Percentiles rank a stretch among this genome's conserved stretches.
These are phyloP conservation scores for Xylariaceae sp. DNA, from an alignment of 2,329 filamentous ascomycete species.

Conservation along the genomic window DNA sequence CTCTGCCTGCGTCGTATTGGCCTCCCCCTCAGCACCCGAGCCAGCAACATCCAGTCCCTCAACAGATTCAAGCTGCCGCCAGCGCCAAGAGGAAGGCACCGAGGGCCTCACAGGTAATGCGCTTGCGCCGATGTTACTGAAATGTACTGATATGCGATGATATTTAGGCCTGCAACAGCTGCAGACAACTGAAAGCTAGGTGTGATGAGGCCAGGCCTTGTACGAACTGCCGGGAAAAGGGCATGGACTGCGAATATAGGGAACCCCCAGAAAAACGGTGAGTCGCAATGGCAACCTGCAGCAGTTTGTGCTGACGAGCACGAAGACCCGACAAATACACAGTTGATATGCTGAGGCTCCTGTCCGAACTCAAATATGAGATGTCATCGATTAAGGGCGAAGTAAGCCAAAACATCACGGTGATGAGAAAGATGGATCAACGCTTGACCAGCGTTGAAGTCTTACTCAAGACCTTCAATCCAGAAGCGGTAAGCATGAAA, in stretches of 20 bases:
- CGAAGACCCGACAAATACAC: slow-evolving; percentile 56
- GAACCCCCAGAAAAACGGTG: slow-evolving; percentile 90
- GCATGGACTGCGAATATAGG: slow-evolving; percentile 78
- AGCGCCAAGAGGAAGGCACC: slow-evolving; percentile 59
- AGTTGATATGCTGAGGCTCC: slow-evolving; percentile 54
- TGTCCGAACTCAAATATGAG: slow-evolving; percentile 31
- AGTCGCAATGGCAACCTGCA: slow-evolving; percentile 28
- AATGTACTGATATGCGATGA: slow-evolving; percentile 17
- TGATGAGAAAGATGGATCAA: slow-evolving; percentile 31
- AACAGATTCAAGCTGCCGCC: slow-evolving; percentile 24
- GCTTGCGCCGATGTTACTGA: slow-evolving; percentile 1
- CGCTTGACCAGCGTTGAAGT: slow-evolving; percentile 37
- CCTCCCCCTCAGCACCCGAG: slow-evolving; percentile 26
- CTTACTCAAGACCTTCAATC: slow-evolving; percentile 17
- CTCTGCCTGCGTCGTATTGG: slow-evolving; percentile 32
- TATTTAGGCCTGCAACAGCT: slow-evolving; percentile 80
- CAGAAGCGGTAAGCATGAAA: slow-evolving; percentile 26
- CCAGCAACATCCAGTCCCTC: slow-evolving; percentile 31
- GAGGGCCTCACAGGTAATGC: slow-evolving; percentile 56
- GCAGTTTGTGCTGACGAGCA: slow-evolving; percentile 1
- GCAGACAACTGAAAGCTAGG: slow-evolving; percentile 82
- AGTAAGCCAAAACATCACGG: slow-evolving; percentile 8
- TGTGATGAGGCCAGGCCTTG: slow-evolving; percentile 83
- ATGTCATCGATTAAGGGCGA: slow-evolving; percentile 29
- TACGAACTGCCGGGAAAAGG: slow-evolving; percentile 86